phyloP scores from a whole-genome alignment of 78 protist species.

The Chrysochromulina parva region DNA sequence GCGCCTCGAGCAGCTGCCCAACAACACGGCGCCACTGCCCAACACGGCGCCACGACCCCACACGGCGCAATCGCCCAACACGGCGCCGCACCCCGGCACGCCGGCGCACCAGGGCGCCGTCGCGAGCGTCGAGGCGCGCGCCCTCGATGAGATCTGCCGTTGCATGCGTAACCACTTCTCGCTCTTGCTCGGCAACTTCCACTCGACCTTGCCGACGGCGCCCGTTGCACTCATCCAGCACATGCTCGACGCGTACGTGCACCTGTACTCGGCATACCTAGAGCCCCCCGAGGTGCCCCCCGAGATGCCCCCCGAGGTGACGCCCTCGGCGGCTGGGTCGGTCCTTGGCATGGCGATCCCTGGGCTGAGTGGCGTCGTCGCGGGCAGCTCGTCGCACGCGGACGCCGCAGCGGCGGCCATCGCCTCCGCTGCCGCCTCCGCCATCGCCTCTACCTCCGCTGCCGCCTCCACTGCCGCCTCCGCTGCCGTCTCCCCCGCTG shows the following conservation, averaged over 20 bases:
- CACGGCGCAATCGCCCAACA: neutral
- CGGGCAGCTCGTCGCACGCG: too few species aligned
- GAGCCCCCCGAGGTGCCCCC: too few species aligned
- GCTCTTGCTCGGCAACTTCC: neutral
- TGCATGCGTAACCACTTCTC: neutral
- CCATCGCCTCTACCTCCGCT: too few species aligned
- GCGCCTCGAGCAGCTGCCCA: neutral
- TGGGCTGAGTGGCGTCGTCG: too few species aligned
- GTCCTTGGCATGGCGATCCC: too few species aligned
- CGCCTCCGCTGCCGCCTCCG: too few species aligned
- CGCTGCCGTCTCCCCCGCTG: too few species aligned
- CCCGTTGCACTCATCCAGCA: neutral
- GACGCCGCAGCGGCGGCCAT: too few species aligned
- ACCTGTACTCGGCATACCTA: neutral
- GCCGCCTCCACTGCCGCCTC: too few species aligned
- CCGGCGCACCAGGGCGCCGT: neutral
- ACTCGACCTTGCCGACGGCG: neutral
- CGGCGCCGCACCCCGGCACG: neutral
- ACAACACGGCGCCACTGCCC: neutral
- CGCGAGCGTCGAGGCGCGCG: neutral
- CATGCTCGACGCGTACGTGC: neutral
- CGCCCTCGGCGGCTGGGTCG: too few species aligned
- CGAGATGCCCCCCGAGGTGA: too few species aligned
- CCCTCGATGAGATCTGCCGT: neutral
- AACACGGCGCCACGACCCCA: neutral